Conservation (phyloP, 2,329 filamentous ascomycete species). For the Rachicladosporium sp. region DNA sequence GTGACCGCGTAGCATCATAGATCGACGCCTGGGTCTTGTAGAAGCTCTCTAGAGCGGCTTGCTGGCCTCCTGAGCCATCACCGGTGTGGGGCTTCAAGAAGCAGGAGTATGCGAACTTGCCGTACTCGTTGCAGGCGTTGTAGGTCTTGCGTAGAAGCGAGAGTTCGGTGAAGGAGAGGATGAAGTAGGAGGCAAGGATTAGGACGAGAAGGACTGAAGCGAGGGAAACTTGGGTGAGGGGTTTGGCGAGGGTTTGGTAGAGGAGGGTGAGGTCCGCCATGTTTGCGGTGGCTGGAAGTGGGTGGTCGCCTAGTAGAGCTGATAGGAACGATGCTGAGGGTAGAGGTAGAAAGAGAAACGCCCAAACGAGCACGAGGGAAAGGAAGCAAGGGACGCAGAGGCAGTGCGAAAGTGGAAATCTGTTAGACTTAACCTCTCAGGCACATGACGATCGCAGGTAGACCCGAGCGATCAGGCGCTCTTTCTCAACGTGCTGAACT, state of each 20-base stretch:
- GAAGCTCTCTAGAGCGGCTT: conserved; percentile 91
- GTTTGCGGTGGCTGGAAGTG: neutral
- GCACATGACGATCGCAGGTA: conserved; percentile 4
- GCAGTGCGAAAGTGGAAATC: conserved; percentile 1
- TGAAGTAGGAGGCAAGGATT: conserved; percentile 24
- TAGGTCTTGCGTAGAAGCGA: conserved; percentile 19
- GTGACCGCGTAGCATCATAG: conserved; percentile 77
- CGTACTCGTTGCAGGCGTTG: conserved; percentile 32
- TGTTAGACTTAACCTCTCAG: neutral
- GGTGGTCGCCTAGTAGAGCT: conserved; percentile 2
- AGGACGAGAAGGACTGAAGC: conserved; percentile 21
- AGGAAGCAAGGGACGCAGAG: conserved; percentile 2
- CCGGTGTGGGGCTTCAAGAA: conserved; percentile 85
- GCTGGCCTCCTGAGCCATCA: conserved; percentile 58
- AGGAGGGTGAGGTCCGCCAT: conserved; percentile 7
- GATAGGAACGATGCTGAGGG: neutral
- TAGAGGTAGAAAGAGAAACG: neutral
- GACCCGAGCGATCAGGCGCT: neutral
- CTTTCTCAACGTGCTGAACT: conserved; percentile 4
- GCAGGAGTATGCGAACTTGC: conserved; percentile 71
- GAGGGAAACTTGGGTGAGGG: conserved; percentile 22
- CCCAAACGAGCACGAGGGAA: neutral
- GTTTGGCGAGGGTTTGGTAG: conserved; percentile 16
- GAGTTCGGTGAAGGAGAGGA: conserved; percentile 24
- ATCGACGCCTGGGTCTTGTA: conserved; percentile 74